phyloP scores from a whole-genome alignment of 2,329 filamentous ascomycete species.

The Epicoccum sorghinum region DNA sequence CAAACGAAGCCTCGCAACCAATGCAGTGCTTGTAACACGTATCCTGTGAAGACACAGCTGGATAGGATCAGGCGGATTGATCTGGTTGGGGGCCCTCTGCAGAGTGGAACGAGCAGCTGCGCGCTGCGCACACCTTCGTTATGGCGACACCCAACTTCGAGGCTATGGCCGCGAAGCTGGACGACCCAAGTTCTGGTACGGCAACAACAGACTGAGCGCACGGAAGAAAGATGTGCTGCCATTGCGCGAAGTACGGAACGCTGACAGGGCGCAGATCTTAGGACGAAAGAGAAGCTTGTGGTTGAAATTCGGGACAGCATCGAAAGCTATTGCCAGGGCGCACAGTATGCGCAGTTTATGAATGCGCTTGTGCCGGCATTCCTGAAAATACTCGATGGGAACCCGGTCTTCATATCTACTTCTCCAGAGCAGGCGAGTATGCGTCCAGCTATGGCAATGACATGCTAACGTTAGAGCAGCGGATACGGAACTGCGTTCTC shows the following conservation, averaged over 20 bases:
- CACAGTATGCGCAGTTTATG: slow-evolving; percentile 80
- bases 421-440: slow-evolving; percentile 80
- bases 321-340: slow-evolving; percentile 81
- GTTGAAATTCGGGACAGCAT: slow-evolving; percentile 88
- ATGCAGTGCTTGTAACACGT: slow-evolving; percentile 33
- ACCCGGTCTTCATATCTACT: slow-evolving; percentile 88
- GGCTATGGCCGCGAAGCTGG: slow-evolving; percentile 54
- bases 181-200: slow-evolving; percentile 50
- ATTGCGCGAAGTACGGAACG: background rate
- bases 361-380: slow-evolving; percentile 90
- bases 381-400: slow-evolving; percentile 80
- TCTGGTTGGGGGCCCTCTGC: slow-evolving; percentile 11
- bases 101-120: slow-evolving; percentile 28
- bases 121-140: slow-evolving; percentile 31
- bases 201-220: background rate
- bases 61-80: slow-evolving; percentile 16
- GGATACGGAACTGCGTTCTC: slow-evolving; percentile 86
- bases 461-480: slow-evolving; percentile 56
- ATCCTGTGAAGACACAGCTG: slow-evolving; percentile 20
- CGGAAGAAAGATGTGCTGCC: slow-evolving; percentile 1
- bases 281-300: slow-evolving; percentile 80
- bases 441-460: slow-evolving; percentile 3
- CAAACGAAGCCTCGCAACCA: slow-evolving; percentile 28
- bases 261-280: slow-evolving; percentile 67
- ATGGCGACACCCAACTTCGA: slow-evolving; percentile 54